Evolutionary conservation across 139 green algal genomes (phyloP).

Genomic region (Chlamydomonas schloesseri): DNA sequence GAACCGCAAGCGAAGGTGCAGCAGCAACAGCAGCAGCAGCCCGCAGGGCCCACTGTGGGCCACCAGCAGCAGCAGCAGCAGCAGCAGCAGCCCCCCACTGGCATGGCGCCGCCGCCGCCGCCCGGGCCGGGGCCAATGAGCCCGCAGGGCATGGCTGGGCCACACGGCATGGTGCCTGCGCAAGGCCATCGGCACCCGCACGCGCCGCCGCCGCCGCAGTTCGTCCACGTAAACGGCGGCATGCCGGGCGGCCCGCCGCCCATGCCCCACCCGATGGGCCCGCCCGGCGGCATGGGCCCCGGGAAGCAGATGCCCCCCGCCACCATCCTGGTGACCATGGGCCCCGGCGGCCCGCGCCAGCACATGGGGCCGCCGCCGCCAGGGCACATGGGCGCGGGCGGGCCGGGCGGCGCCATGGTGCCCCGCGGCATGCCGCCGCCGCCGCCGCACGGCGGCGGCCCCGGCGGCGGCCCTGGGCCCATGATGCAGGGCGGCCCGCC

Average conservation of each 20-base stretch:
- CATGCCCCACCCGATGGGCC: neutral
- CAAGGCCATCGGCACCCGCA: neutral
- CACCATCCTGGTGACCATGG: neutral
- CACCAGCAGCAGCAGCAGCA: neutral
- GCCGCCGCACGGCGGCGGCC: neutral
- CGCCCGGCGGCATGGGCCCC: neutral
- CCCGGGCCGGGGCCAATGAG: neutral
- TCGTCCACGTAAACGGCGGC: slow-evolving; percentile 18
- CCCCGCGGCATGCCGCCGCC: neutral
- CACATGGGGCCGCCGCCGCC: neutral
- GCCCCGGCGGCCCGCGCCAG: neutral
- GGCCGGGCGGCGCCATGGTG: neutral
- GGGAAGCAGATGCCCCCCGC: no score
- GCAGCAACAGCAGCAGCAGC: neutral
- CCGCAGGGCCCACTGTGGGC: neutral
- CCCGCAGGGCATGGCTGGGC: neutral
- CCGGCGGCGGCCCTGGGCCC: neutral
- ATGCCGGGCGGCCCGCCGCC: slow-evolving; percentile 14
- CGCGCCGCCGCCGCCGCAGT: neutral
- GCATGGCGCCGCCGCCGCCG: neutral
- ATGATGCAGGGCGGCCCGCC: neutral
- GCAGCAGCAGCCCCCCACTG: neutral
- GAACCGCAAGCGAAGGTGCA: neutral
- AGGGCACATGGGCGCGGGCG: neutral
- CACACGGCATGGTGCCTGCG: neutral